Evolutionary conservation across 768 basidiomycete species (phyloP).

Genomic region (Boletus barrowsii): DNA sequence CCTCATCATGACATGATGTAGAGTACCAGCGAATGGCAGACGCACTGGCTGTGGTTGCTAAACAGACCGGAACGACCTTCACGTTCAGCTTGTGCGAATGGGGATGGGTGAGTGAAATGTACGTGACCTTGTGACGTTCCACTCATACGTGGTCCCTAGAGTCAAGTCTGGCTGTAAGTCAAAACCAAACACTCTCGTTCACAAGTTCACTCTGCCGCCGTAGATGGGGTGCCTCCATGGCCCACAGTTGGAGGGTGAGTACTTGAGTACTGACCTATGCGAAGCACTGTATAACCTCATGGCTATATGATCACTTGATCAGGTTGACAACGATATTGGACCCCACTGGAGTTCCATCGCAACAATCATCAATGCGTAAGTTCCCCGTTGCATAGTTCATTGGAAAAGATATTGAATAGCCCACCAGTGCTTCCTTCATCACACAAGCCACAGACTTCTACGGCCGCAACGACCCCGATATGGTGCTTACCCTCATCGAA

Average conservation of each 20-base stretch:
- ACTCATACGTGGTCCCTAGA: conserved; percentile 31
- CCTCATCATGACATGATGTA: conserved; percentile 21
- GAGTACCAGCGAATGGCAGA: conserved; percentile 60
- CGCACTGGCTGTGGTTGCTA: conserved; percentile 47
- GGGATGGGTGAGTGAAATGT: conserved; percentile 49
- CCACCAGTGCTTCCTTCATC: conserved; percentile 57
- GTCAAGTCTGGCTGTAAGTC: conserved; percentile 61
- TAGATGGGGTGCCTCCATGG: conserved; percentile 36
- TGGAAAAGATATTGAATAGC: not conserved
- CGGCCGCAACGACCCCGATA: conserved; percentile 64
- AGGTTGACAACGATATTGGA: conserved; percentile 24
- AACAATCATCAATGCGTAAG: conserved; percentile 53
- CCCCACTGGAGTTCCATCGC: conserved; percentile 51
- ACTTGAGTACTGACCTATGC: conserved; percentile 16
- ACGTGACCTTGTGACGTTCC: not conserved
- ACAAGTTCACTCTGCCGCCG: not conserved
- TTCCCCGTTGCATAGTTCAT: not conserved
- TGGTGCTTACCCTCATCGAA: conserved; percentile 34
- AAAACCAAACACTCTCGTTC: conserved; percentile 20
- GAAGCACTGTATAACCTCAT: not conserved
- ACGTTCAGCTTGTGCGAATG: conserved; percentile 65
- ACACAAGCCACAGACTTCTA: conserved; percentile 61
- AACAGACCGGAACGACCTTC: conserved; percentile 48
- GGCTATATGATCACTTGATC: not conserved
- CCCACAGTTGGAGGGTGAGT: conserved; percentile 44